Evolutionary conservation across 164 flowering plant genomes (phyloP).

Genomic region (Houttuynia cordata): DNA sequence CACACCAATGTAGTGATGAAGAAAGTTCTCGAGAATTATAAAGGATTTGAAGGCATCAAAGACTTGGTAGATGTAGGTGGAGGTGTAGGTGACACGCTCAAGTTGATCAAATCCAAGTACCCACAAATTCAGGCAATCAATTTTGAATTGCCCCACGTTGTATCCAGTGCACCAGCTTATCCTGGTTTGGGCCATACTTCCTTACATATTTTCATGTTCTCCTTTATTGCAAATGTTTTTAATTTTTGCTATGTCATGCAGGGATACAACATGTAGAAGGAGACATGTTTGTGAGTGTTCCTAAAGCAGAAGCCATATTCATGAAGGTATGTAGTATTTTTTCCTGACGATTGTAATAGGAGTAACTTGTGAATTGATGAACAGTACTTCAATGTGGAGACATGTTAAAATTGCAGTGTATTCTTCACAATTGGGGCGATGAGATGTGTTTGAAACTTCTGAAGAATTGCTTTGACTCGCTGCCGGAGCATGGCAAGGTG

Average conservation of each 20-base stretch:
- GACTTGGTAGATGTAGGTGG: slow-evolving; percentile 83
- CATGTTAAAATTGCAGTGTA: slow-evolving; percentile 35
- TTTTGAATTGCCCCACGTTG: slow-evolving; percentile 83
- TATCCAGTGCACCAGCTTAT: slow-evolving; percentile 53
- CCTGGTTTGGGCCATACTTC: slow-evolving; percentile 27
- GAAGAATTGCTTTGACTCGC: slow-evolving; percentile 19
- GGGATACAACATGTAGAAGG: slow-evolving; percentile 78
- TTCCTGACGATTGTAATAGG: background rate
- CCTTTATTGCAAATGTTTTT: no score
- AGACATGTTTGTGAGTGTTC: slow-evolving; percentile 79
- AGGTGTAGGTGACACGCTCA: slow-evolving; percentile 58
- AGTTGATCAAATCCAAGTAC: slow-evolving; percentile 55
- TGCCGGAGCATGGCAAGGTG: slow-evolving; percentile 64
- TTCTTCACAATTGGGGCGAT: slow-evolving; percentile 91
- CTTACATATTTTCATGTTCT: no score
- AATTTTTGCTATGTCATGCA: slow-evolving; percentile 6
- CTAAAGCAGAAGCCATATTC: slow-evolving; percentile 79
- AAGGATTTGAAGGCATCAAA: slow-evolving; percentile 54
- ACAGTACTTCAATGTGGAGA: background rate
- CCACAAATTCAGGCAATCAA: slow-evolving; percentile 65
- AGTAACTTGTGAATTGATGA: background rate
- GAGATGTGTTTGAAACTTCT: slow-evolving; percentile 42
- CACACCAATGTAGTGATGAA: slow-evolving; percentile 72
- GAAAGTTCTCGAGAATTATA: slow-evolving; percentile 51
- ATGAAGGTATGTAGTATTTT: background rate